Evolutionary conservation across 352 stramenopile genomes (phyloP).

Genomic region (Phytopythium helicoides): DNA sequence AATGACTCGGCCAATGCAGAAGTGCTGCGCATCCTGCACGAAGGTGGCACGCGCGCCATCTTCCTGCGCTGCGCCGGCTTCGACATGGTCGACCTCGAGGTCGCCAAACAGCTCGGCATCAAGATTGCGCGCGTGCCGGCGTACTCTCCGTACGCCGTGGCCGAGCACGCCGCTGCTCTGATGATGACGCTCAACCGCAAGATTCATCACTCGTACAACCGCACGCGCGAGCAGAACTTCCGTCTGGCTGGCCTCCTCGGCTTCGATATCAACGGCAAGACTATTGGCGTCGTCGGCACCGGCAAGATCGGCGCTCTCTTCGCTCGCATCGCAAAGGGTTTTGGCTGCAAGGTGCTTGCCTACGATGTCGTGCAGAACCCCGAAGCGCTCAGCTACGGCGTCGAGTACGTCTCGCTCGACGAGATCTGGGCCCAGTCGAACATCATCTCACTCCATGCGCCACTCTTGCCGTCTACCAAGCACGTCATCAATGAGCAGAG

Average conservation of each 20-base stretch:
- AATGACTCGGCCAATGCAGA: conserved; percentile 75
- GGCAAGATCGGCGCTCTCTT: conserved; percentile 53
- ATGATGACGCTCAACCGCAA: conserved; percentile 76
- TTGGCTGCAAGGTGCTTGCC: conserved; percentile 50
- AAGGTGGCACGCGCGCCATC: conserved; percentile 42
- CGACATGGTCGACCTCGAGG: conserved; percentile 58
- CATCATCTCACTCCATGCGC: conserved; percentile 88
- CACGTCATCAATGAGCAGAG: conserved; percentile 84
- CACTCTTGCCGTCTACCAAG: conserved; percentile 74
- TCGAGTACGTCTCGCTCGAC: conserved; percentile 60
- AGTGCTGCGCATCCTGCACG: conserved; percentile 48
- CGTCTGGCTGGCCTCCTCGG: conserved; percentile 41
- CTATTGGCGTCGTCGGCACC: conserved; percentile 55
- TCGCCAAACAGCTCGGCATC: conserved; percentile 46
- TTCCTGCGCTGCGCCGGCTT: conserved; percentile 72
- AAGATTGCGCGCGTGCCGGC: conserved; percentile 53
- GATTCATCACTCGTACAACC: conserved; percentile 50
- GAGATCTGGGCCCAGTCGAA: conserved; percentile 67
- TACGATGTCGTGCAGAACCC: conserved; percentile 67
- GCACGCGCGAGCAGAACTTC: conserved; percentile 63
- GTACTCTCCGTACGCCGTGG: conserved; percentile 76
- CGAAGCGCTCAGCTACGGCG: conserved; percentile 35
- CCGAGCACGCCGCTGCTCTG: conserved; percentile 69
- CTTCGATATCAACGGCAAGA: conserved; percentile 77
- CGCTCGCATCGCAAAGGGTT: conserved; percentile 37